Evolutionary conservation across 352 stramenopile genomes (phyloP), one percentile per base, ranked within the genome.

Genomic region (Phytopythium cucurbitacearum): DNA sequence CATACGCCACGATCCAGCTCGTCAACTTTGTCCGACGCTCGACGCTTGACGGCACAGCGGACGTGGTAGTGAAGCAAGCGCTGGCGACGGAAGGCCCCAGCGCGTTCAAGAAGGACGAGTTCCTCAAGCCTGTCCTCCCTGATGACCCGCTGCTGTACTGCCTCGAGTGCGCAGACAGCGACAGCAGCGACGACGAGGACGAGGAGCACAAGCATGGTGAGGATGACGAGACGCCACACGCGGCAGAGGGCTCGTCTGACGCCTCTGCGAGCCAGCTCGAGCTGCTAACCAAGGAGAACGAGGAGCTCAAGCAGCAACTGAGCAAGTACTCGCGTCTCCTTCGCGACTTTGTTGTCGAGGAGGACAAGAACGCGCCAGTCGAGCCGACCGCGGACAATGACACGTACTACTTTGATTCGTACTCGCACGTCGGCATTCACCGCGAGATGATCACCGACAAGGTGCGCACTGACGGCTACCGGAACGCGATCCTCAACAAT

Each of bases 351-450:
- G 77, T 89, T n/a, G 65, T 69, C 5, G 81, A 89, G 28, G 81
- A 85, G 21, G 80, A 90, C 15, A 65, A 41, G 9, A 33, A 38
- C 0, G 51, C 53, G 0, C 59, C 64, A 0, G 58, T 73, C 7
- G 64, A 76, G 5, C 49, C 68, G 16, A 62, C 67, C 32, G 73
- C 67, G 0, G 81, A 94, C 61, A 91, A 91, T 47, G 80, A 92
- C 62, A 91, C 83, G 64, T 99, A 99, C 70, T 99, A 99, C 73
- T 99, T 98, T 52, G 94, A 99, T 70, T 98, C 92, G 51, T 99
- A 99, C 72, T 97, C 94, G 42, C 95, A 99, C 58, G 96, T 98
- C 69, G 90, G 92, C 36, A 99, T 99, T 67, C 96, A 99, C 68
- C 94, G 98, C 67, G 96, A 99, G 74, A 93, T 93, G 83, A 89